Base-by-base conservation (phyloP, 768 basidiomycete genomes). In the Asterophora parasitica region DNA sequence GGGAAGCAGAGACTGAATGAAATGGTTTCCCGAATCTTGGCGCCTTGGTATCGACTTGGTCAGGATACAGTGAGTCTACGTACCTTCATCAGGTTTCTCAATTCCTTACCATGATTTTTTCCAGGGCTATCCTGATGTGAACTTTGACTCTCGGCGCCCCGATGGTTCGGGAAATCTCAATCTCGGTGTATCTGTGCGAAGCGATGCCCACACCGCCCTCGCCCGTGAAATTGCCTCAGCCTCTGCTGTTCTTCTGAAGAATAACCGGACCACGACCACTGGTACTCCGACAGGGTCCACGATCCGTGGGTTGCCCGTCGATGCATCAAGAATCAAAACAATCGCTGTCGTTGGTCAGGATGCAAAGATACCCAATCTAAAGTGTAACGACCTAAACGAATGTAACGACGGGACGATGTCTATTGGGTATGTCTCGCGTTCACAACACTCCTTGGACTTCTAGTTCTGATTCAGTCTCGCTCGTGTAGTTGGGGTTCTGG, bases 201-300 rank as follows among this genome's bases (percentile, higher is more conserved):
- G 66, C 1, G 65, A 58, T 10, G 68, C 58, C 0, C 77, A 78
- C 54, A 77, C 73, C 0, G 69, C 75, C 3, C 64, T 87, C 13
- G 78, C 75, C 13, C 71, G 73, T 19, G 77, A 85, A 51, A 82
- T 90, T 26, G 87, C 78, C 4, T 73, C 78, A 0, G 79, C 77
- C 0, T 83, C 82, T 0, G 79, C 81, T 1, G 82, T 88, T 15
- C 61, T 89, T 28, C 70, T 88, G 10, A 88, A 88, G 66, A 88
- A 88, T 60, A 66, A 71, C 31, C 61, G 74, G 52, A 69, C 64
- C 11, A 61, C 64, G 20, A 69, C 61, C 46, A 66, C 55, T 50
- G 70, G 59, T 53, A 64, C 58, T 4, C 55, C 62, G 2, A 48
- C 53, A 12, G 73, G 73, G 2, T 59, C 52, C 3, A 68, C 66